Evolutionary conservation across 805 yeast species (phyloP), one percentile per base, ranked within the genome.

Genomic region (Saturnispora serradocipensis): DNA sequence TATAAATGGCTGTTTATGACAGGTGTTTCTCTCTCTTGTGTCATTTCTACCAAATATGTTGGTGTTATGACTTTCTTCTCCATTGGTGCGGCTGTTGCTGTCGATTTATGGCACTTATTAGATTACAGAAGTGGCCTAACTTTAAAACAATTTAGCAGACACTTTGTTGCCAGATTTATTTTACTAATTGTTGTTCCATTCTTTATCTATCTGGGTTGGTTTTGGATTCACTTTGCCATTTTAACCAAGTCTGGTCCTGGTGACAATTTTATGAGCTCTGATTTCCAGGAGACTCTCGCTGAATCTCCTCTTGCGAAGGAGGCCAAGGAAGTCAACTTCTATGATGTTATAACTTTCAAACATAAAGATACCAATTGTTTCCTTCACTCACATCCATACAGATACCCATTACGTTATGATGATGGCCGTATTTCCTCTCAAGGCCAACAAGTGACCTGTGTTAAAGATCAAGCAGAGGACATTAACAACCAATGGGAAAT

Each of bases 341-440:
- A 80, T 62, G 98, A 95, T 63, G 67, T 77, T 16, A 70, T 93
- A 53, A 86, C 95, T 22, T 64, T 93, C 51, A 80, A 79, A 63
- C 96, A 91, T 68, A 84, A 84, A 64, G 88, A 82, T 43, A 88
- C 97, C 3, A 80, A 74, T 1, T 84, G 88, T 15, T 76, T 78
- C 51, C 75, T 93, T 61, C 97, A 93, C 67, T 91, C 98, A 2
- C 97, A 90, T 65, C 63, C 68, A 20, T 77, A 72, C 47, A 69
- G 69, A 42, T 93, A 90, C 66, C 98, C 98, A 39, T 73, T 89
- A 59, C 84, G 98, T 65, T 93, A 93, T 63, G 96, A 90, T 54
- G 97, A 93, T 66, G 98, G 98, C 9, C 83, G 99, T 71, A 75
- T 93, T 48, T 89, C 97, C 1, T 88, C 97, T 6, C 84, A 87